A percentile compares a stretch with the other conserved stretches of the same genome.
Evolutionary conservation across 1,284 basidiomycete species (phyloP).

Genomic region (Ganoderma leucocontextum): DNA sequence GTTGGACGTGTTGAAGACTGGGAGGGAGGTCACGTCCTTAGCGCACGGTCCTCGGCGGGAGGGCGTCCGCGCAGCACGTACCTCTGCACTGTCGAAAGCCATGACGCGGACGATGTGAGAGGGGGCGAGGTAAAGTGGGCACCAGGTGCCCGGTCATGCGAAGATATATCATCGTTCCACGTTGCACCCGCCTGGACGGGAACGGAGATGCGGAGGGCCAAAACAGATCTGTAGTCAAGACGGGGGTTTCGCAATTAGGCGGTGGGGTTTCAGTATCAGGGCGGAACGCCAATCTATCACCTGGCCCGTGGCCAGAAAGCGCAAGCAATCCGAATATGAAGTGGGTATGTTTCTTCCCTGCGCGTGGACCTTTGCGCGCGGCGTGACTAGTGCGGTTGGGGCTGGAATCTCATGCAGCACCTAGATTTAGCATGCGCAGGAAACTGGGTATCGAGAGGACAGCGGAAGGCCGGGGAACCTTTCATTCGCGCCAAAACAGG

Average conservation of each 20-base stretch:
- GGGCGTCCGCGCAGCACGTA: neutral
- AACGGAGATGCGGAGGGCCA: neutral
- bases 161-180: conserved; percentile 12
- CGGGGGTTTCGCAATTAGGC: neutral
- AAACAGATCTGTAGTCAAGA: conserved; percentile 6
- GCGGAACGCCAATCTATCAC: neutral
- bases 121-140: neutral
- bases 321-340: neutral
- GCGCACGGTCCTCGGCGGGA: neutral
- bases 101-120: neutral
- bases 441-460: neutral
- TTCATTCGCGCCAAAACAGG: neutral
- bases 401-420: neutral
- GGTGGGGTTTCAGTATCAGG: neutral
- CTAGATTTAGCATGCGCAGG: neutral
- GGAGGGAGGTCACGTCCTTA: neutral
- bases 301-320: neutral
- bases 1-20: conserved; percentile 19
- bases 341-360: neutral
- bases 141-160: neutral
- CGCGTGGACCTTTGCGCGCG: neutral
- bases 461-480: neutral
- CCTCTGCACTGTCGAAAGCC: neutral
- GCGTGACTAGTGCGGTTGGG: neutral
- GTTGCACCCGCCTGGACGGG: neutral